Evolutionary conservation across 306 rosid genomes (phyloP).

Genomic region (Vachellia pachyceras): DNA sequence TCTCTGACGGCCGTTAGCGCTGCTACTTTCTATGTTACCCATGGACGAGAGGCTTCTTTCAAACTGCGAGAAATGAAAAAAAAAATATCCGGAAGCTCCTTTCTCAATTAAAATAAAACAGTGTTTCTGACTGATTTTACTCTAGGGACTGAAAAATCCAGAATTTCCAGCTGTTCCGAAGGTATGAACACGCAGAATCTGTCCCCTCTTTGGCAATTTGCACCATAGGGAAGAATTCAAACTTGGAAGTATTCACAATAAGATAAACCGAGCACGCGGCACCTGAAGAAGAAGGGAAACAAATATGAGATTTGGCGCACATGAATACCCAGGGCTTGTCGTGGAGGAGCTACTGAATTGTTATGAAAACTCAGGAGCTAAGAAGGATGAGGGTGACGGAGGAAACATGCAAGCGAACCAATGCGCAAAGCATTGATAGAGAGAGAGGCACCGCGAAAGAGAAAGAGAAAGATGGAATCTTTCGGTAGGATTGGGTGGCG

Average conservation of each 20-base stretch:
- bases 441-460: neutral
- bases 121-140: neutral
- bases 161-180: neutral
- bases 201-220: neutral
- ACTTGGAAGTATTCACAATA: neutral
- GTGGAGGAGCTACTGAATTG: neutral
- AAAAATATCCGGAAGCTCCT: conserved; percentile 24
- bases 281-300: neutral
- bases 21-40: conserved; percentile 79
- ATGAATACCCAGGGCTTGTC: conserved; percentile 6
- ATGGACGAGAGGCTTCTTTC: conserved; percentile 34
- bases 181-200: neutral
- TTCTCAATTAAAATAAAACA: neutral
- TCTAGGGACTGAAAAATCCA: neutral
- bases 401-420: conserved; percentile 13
- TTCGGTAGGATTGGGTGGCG: conserved; percentile 5
- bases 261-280: neutral
- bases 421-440: conserved; percentile 1
- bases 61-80: neutral
- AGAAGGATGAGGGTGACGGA: neutral
- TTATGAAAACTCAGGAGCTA: neutral
- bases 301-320: conserved; percentile 6
- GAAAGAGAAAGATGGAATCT: neutral
- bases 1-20: conserved; percentile 56
- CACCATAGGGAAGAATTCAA: neutral